Conservation (phyloP, 2,329 filamentous ascomycete species). For the Paecilomyces sp. region DNA sequence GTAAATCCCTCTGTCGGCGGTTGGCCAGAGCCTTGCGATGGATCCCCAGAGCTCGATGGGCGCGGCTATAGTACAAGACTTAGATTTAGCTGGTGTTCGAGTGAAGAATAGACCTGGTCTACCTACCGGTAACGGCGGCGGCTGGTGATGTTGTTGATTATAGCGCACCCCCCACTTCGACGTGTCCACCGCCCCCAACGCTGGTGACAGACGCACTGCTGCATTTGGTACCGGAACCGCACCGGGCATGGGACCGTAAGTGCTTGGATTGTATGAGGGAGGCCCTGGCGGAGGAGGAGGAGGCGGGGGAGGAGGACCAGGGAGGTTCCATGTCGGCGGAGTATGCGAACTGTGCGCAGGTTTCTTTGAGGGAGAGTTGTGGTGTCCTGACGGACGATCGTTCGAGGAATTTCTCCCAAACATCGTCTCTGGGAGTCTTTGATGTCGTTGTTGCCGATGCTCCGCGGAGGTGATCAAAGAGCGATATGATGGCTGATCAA, state of each 20-base stretch:
- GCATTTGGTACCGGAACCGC: slow-evolving; percentile 7
- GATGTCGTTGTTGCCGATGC: background rate
- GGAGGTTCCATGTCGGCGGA: slow-evolving; percentile 12
- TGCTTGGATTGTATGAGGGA: slow-evolving; percentile 25
- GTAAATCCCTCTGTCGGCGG: slow-evolving; percentile 10
- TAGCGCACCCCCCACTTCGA: slow-evolving; percentile 38
- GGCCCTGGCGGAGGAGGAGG: slow-evolving; percentile 6
- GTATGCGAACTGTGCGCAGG: slow-evolving; percentile 12
- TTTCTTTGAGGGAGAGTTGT: slow-evolving; percentile 14
- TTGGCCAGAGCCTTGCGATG: background rate
- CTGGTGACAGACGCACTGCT: slow-evolving; percentile 12
- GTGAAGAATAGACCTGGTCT: background rate
- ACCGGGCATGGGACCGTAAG: slow-evolving; percentile 27
- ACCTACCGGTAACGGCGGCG: slow-evolving; percentile 32
- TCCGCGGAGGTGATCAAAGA: background rate
- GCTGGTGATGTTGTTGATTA: slow-evolving; percentile 27
- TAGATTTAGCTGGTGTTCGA: slow-evolving; percentile 5
- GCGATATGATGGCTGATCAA: background rate
- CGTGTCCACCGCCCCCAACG: slow-evolving; percentile 19
- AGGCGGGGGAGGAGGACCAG: slow-evolving; percentile 10
- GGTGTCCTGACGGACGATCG: slow-evolving; percentile 11
- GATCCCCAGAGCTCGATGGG: slow-evolving; percentile 22
- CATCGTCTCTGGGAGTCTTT: slow-evolving; percentile 17
- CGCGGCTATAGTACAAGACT: slow-evolving; percentile 22
- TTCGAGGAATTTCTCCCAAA: slow-evolving; percentile 23